phyloP scores from a whole-genome alignment of 345 rosid species.

The Xanthoceras sorbifolium region DNA sequence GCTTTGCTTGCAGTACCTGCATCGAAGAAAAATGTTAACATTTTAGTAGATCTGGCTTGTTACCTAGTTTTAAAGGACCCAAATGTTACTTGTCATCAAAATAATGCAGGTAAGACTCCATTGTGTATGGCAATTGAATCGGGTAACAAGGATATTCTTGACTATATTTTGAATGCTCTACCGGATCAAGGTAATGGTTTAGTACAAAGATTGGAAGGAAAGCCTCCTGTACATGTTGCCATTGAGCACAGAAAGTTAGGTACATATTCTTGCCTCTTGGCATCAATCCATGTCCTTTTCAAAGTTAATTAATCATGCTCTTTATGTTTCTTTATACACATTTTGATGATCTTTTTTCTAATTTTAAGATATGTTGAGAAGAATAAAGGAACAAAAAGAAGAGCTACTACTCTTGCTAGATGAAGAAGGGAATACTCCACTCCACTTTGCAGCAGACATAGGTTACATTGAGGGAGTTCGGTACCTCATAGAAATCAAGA shows the following conservation, averaged over 20 bases:
- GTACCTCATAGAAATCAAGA: neutral
- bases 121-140: constrained; percentile 9
- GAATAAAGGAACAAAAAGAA: constrained; percentile 9
- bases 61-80: neutral
- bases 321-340: neutral
- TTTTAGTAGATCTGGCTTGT: neutral
- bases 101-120: neutral
- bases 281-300: neutral
- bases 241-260: neutral
- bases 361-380: constrained; percentile 21
- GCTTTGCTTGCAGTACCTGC: neutral
- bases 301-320: too few relatives aligned
- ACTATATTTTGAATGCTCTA: neutral
- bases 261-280: neutral
- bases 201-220: neutral
- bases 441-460: constrained; percentile 6
- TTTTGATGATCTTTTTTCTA: neutral
- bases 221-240: constrained; percentile 5
- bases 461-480: neutral
- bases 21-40: neutral
- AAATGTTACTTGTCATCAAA: neutral
- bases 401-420: constrained; percentile 17
- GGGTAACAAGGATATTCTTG: neutral
- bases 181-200: neutral
- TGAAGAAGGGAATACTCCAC: constrained; percentile 16